phyloP scores from a whole-genome alignment of 768 basidiomycete species.

The Gautieria morchelliformis region DNA sequence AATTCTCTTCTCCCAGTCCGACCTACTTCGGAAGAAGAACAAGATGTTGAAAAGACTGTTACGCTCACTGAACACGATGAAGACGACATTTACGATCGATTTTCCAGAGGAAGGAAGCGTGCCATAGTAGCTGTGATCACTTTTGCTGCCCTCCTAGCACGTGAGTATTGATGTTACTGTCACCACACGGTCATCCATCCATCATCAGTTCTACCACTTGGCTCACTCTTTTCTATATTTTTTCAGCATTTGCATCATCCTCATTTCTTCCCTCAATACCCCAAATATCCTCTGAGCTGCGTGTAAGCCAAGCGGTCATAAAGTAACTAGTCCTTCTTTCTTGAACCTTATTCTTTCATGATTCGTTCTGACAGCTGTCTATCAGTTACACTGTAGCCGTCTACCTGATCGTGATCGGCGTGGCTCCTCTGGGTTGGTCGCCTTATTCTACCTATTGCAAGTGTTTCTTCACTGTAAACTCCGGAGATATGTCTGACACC shows the following conservation, averaged over 20 bases:
- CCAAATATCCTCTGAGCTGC: not conserved
- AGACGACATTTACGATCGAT: not conserved
- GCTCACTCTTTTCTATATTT: no score
- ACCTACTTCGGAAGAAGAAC: no score
- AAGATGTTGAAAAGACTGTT: no score
- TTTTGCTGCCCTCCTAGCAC: conserved; percentile 1
- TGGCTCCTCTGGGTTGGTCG: not conserved
- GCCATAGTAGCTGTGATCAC: not conserved
- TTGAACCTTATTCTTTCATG: not conserved
- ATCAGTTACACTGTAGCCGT: conserved; percentile 1
- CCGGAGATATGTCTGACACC: no score
- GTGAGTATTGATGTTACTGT: not conserved
- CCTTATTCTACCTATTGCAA: conserved; percentile 1
- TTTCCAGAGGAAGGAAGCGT: not conserved
- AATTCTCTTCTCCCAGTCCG: no score
- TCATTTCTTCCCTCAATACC: conserved; percentile 1
- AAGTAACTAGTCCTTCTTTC: not conserved
- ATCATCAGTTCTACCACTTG: no score
- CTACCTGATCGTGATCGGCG: not conserved
- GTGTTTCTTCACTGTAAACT: not conserved
- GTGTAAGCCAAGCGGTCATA: not conserved
- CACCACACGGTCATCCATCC: no score
- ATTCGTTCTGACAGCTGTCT: not conserved
- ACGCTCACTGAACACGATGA: no score
- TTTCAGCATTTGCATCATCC: conserved; percentile 2